phyloP scores from a whole-genome alignment of 176 grass and related monocot genomes.

The Aegilops tauschii region DNA sequence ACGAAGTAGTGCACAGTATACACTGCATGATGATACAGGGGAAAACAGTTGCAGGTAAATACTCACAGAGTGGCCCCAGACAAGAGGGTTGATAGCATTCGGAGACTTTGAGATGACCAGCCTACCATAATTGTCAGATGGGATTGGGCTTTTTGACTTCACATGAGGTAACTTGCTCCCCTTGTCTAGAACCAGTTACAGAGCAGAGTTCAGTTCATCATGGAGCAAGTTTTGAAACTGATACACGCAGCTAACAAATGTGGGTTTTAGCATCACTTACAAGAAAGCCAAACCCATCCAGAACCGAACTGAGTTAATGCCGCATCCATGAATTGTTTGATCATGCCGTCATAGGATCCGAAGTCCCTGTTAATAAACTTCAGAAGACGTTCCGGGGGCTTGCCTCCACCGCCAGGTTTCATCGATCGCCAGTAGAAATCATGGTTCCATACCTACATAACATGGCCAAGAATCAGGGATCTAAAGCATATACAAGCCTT shows the following conservation, averaged over 20 bases:
- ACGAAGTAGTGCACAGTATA: neutral
- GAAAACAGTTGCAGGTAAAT: neutral
- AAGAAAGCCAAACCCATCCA: constrained; percentile 94
- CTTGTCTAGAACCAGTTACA: constrained; percentile 51
- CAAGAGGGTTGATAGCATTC: constrained; percentile 82
- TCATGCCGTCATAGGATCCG: constrained; percentile 66
- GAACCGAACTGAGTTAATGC: constrained; percentile 85
- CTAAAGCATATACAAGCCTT: neutral
- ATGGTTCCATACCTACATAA: constrained; percentile 80
- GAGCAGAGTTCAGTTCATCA: constrained; percentile 4
- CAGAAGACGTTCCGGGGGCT: constrained; percentile 46
- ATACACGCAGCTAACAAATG: neutral
- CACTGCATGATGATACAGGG: neutral
- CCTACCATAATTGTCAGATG: constrained; percentile 68
- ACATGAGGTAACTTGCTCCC: constrained; percentile 65
- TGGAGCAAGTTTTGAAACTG: neutral
- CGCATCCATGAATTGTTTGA: constrained; percentile 56
- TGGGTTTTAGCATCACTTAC: constrained; percentile 44
- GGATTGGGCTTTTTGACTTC: constrained; percentile 71
- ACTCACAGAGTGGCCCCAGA: constrained; percentile 92
- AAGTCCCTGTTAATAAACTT: constrained; percentile 82
- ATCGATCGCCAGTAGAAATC: constrained; percentile 93
- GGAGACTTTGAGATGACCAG: constrained; percentile 80
- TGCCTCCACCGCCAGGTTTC: constrained; percentile 64
- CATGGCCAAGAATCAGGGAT: constrained; percentile 12